Evolutionary conservation across 1,284 basidiomycete genomes (phyloP), one percentile per base, ranked within the genome.

Genomic region (Blastosporella zonata): DNA sequence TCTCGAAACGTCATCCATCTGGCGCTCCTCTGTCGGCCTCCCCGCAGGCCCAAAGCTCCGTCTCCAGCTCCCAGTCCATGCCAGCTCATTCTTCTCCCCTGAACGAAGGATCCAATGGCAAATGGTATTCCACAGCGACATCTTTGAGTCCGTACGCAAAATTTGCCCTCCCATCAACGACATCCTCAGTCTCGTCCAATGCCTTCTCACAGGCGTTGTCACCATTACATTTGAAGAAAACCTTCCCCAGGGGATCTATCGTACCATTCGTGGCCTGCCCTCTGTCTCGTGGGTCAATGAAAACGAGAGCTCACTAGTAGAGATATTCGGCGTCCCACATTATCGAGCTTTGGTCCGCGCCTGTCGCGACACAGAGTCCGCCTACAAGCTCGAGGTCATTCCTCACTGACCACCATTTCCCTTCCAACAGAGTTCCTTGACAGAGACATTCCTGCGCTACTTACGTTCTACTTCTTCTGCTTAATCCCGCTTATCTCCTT

Each of bases 41-140:
- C 87, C 87, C 6, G 83, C 86, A 38, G 84, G 84, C 44, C 87
- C 87, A 46, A 76, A 80, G 59, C 72, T 87, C 55, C 82, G 76
- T 42, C 71, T 90, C 7, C 81, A 87, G 61, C 77, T 89, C 41
- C 87, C 87, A 6, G 71, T 81, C 49, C 79, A 90, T 56, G 87
- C 87, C 40, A 84, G 82, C 25, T 87, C 87, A 15, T 90, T 90
- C 67, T 90, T 90, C 69, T 85, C 84, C 45, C 86, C 87, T 10
- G 85, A 90, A 64, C 73, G 88, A 58, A 78, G 85, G 54, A 78
- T 90, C 37, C 87, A 90, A 62, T 90, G 88, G 87, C 81, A 90
- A 65, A 90, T 90, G 87, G 86, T 89, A 55, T 90, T 90, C 64
- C 87, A 90, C 65, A 82, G 80, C 60, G 86, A 88, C 63, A 81